phyloP scores from a whole-genome alignment of 176 grass and related monocot genomes.

The Ensete glaucum region DNA sequence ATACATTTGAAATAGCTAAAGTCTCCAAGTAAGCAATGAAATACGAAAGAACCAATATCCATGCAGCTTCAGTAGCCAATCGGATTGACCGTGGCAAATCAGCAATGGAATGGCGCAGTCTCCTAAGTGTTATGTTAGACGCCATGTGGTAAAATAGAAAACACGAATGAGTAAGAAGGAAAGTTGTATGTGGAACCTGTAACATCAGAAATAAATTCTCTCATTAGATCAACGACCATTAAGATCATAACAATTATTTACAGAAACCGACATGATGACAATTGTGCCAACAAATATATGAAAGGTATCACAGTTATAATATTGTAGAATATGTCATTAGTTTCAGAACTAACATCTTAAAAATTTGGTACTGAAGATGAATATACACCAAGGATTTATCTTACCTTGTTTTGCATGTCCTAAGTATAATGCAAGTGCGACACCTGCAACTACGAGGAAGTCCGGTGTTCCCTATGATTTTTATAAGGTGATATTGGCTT shows the following conservation, averaged over 20 bases:
- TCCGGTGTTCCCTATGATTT: background rate
- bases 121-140: constrained; percentile 86
- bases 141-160: constrained; percentile 87
- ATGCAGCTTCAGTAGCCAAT: constrained; percentile 55
- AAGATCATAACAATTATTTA: background rate
- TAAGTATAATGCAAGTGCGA: background rate
- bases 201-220: constrained; percentile 29
- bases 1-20: constrained; percentile 92
- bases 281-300: background rate
- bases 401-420: background rate
- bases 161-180: constrained; percentile 77
- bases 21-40: constrained; percentile 94
- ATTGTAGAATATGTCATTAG: background rate
- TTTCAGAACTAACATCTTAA: background rate
- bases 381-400: background rate
- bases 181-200: constrained; percentile 84
- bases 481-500: no score
- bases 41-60: constrained; percentile 80
- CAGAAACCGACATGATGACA: background rate
- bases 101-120: constrained; percentile 49
- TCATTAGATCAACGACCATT: background rate
- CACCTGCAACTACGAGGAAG: background rate
- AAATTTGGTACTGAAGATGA: background rate
- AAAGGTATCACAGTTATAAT: background rate
- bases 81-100: constrained; percentile 48